A percentile compares a stretch with the other conserved stretches of the same genome.
These are phyloP conservation scores for Coprinellus aureogranulatus DNA, from an alignment of 768 basidiomycete genomes.

Conservation along the genomic window DNA sequence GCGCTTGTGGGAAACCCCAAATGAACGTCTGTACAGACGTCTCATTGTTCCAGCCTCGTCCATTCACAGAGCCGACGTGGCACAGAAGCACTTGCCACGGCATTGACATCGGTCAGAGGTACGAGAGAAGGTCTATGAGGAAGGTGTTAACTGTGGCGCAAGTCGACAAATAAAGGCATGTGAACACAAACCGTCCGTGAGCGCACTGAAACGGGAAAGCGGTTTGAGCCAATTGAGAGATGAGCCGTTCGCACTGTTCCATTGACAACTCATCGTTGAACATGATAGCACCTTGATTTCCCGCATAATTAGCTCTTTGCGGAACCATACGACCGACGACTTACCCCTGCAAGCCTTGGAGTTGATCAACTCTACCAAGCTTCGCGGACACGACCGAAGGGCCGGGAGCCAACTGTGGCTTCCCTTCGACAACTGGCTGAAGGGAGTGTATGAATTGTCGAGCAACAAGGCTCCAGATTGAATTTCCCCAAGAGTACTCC, in stretches of 20 bases:
- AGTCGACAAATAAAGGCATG: constrained; percentile 7
- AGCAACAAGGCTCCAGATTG: constrained; percentile 43
- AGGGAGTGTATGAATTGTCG: constrained; percentile 16
- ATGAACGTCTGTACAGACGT: not conserved
- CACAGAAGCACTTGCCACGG: not conserved
- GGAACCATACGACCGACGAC: constrained; percentile 18
- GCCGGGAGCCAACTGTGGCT: constrained; percentile 64
- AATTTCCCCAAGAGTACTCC: constrained; percentile 64
- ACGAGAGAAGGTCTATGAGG: constrained; percentile 39
- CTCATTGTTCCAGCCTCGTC: constrained; percentile 11
- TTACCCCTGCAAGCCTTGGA: constrained; percentile 94
- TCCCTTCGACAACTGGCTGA: constrained; percentile 20
- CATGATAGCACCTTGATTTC: constrained; percentile 84
- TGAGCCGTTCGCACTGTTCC: constrained; percentile 68
- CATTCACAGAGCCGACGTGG: constrained; percentile 7
- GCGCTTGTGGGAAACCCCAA: constrained; percentile 5
- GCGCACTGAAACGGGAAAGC: constrained; percentile 94
- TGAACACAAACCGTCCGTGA: constrained; percentile 70
- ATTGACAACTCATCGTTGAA: constrained; percentile 79
- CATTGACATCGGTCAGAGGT: constrained; percentile 26
- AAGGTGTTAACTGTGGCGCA: not conserved
- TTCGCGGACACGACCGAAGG: constrained; percentile 79
- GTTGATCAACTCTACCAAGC: constrained; percentile 80
- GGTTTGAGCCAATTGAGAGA: constrained; percentile 66
- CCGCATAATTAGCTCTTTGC: constrained; percentile 2